phyloP scores from a whole-genome alignment of 108 stramenopile species.

The Aurantiochytrium sp. region DNA sequence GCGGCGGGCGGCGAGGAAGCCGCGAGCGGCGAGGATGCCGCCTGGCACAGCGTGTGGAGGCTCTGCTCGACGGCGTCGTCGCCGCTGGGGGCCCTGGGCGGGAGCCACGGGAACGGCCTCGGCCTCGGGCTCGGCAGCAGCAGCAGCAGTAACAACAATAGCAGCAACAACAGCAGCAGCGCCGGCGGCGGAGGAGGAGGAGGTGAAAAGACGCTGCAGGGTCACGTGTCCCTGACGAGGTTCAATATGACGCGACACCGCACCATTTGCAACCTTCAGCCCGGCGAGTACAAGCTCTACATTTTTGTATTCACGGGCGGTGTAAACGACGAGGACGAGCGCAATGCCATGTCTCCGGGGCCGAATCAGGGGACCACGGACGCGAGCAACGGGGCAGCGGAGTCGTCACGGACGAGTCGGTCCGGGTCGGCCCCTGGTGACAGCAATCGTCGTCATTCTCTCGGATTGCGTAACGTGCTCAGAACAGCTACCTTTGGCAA shows the following conservation, averaged over 20 bases:
- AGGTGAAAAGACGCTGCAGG: neutral
- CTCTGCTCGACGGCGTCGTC: too few relatives aligned
- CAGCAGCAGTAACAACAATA: too few relatives aligned
- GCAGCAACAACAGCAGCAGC: too few relatives aligned
- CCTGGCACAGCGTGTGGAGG: too few relatives aligned
- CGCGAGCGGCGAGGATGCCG: too few relatives aligned
- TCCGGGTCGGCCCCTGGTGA: neutral
- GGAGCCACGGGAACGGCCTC: too few relatives aligned
- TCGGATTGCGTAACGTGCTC: neutral
- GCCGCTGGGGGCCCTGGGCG: too few relatives aligned
- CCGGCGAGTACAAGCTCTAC: neutral
- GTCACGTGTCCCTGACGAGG: neutral
- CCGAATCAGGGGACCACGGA: neutral
- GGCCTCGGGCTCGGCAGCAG: too few relatives aligned
- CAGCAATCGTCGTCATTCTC: neutral
- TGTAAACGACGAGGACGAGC: neutral
- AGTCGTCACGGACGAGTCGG: neutral
- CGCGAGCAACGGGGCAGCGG: neutral
- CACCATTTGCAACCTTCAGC: neutral
- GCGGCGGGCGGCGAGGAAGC: too few relatives aligned
- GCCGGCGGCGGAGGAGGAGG: too few relatives aligned
- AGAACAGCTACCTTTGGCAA: neutral
- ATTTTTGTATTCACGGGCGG: neutral
- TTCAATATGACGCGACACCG: neutral
- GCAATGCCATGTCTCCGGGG: neutral